Evolutionary conservation across 2,329 filamentous ascomycete species (phyloP).

Genomic region (Aquanectria penicillioides): DNA sequence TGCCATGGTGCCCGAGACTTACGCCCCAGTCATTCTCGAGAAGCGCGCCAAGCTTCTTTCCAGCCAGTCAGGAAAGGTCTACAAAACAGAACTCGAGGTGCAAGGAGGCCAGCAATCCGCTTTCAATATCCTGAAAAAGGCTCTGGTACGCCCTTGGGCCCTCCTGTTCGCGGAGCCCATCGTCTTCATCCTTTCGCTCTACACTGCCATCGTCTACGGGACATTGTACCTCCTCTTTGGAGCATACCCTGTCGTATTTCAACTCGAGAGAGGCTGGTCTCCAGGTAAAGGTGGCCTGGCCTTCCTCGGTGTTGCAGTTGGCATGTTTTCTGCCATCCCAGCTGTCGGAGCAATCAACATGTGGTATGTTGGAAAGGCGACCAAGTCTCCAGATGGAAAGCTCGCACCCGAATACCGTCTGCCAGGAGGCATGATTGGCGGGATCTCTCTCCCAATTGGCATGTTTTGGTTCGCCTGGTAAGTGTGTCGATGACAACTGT

Average conservation of each 20-base stretch:
- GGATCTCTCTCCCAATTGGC: conserved; percentile 65
- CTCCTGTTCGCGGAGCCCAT: conserved; percentile 74
- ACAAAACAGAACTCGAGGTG: conserved; percentile 59
- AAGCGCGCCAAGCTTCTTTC: conserved; percentile 61
- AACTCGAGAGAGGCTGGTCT: conserved; percentile 64
- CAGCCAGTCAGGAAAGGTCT: conserved; percentile 63
- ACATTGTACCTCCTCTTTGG: conserved; percentile 65
- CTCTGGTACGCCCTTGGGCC: conserved; percentile 70
- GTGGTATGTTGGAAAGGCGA: conserved; percentile 58
- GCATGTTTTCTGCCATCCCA: conserved; percentile 65
- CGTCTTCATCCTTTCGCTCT: conserved; percentile 69
- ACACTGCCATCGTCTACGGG: conserved; percentile 68
- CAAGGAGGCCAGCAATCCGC: conserved; percentile 54
- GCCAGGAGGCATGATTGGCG: conserved; percentile 68
- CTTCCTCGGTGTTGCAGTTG: conserved; percentile 73
- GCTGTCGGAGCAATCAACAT: conserved; percentile 64
- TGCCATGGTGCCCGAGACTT: conserved; percentile 66
- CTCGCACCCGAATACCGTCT: conserved; percentile 72
- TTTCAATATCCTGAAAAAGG: conserved; percentile 60
- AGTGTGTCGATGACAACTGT: conserved; percentile 47
- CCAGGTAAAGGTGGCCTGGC: conserved; percentile 67
- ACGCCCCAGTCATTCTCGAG: conserved; percentile 65
- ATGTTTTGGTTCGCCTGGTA: conserved; percentile 75
- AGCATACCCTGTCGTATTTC: conserved; percentile 70
- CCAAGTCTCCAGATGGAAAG: conserved; percentile 57